phyloP scores from a whole-genome alignment of 2,329 filamentous ascomycete species.

The Amauroascus niger region DNA sequence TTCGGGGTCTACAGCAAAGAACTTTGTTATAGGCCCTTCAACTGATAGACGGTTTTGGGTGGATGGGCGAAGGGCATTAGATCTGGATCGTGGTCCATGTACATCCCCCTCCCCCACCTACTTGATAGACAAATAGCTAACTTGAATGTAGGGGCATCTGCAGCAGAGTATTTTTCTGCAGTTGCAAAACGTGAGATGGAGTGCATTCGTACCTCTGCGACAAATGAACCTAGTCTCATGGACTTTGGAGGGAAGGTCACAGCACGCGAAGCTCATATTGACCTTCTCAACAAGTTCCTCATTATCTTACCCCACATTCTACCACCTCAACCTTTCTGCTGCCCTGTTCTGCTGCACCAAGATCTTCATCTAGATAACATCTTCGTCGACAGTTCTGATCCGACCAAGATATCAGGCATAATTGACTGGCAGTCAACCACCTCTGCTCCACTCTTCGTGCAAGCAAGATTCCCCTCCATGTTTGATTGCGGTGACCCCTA shows the following conservation, averaged over 20 bases:
- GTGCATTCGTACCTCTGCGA: conserved; percentile 10
- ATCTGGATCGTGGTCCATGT: conserved; percentile 18
- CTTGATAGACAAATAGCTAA: neutral
- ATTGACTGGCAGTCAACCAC: conserved; percentile 24
- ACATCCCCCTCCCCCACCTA: conserved; percentile 11
- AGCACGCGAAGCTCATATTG: conserved; percentile 15
- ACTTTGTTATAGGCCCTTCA: conserved; percentile 18
- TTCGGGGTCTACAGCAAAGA: neutral
- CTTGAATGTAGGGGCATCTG: neutral
- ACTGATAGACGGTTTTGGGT: conserved; percentile 17
- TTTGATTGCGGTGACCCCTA: conserved; percentile 22
- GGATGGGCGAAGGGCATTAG: conserved; percentile 12
- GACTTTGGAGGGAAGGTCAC: neutral
- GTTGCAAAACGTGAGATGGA: conserved; percentile 19
- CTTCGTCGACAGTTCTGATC: conserved; percentile 24
- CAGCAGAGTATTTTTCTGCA: conserved; percentile 15
- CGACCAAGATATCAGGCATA: conserved; percentile 22
- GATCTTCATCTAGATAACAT: conserved; percentile 29
- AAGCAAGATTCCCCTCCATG: conserved; percentile 22
- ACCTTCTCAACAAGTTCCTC: conserved; percentile 20
- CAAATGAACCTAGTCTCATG: neutral
- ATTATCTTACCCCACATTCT: conserved; percentile 19
- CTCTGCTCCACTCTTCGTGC: conserved; percentile 23
- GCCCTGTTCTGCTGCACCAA: conserved; percentile 15
- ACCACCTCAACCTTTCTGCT: conserved; percentile 8